phyloP scores from a whole-genome alignment of 73 alveolate genomes.

The Paramecium pentaurelia region DNA sequence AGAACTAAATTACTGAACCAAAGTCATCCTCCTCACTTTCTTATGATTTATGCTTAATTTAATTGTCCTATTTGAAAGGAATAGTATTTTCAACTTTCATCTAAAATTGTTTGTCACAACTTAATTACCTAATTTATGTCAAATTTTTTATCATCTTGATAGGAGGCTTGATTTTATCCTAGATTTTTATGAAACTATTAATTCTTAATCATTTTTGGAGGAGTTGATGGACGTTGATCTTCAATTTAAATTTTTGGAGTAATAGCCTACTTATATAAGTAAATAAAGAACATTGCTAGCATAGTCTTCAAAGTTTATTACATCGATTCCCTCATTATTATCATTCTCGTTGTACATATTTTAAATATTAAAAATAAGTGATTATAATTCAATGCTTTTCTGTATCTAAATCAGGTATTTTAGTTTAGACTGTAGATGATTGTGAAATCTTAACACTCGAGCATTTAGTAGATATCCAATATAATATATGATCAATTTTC shows the following conservation, averaged over 20 bases:
- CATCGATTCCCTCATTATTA: background rate
- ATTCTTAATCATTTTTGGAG: background rate
- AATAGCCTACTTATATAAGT: background rate
- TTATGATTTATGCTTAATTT: background rate
- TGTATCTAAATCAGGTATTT: background rate
- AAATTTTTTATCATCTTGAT: background rate
- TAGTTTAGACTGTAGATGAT: background rate
- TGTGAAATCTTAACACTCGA: background rate
- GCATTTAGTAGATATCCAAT: background rate
- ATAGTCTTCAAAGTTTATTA: background rate
- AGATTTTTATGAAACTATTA: background rate
- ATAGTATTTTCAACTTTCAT: background rate
- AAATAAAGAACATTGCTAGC: background rate
- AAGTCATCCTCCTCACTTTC: background rate
- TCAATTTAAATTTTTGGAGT: background rate
- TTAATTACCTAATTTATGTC: background rate
- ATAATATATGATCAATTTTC: background rate
- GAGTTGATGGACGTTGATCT: background rate
- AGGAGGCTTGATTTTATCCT: background rate
- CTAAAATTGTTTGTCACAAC: background rate
- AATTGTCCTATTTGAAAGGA: background rate
- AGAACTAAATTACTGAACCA: conserved; percentile 7
- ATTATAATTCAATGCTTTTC: background rate
- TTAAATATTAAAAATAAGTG: background rate
- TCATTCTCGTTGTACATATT: background rate